These are phyloP conservation scores for Malassezia brasiliensis DNA, from an alignment of 1,284 basidiomycete species.

Conservation along the genomic window DNA sequence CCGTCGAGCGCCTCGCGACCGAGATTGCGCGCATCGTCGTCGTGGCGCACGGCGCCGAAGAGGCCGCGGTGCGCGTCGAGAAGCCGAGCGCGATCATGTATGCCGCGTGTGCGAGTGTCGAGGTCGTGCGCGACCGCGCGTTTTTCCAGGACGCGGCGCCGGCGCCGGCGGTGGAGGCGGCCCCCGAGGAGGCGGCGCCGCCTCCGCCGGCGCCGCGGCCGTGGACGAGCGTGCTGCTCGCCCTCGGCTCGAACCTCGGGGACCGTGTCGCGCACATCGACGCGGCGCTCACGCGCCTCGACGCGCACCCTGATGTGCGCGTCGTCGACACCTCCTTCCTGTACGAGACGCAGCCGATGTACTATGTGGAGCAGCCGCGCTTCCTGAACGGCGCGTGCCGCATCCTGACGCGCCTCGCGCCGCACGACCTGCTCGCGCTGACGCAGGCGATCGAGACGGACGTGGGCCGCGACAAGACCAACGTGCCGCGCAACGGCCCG, in stretches of 20 bases:
- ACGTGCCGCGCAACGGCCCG: constrained; percentile 66
- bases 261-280: constrained; percentile 78
- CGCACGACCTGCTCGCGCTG: constrained; percentile 58
- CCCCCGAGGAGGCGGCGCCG: background rate
- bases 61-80: constrained; percentile 55
- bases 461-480: constrained; percentile 70
- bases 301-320: constrained; percentile 46
- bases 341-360: constrained; percentile 93
- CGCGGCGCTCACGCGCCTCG: constrained; percentile 57
- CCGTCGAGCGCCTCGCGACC: constrained; percentile 65
- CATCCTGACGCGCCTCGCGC: constrained; percentile 65
- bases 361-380: constrained; percentile 74
- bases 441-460: constrained; percentile 66
- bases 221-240: constrained; percentile 55
- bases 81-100: constrained; percentile 70
- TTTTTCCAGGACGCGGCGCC: too few relatives aligned
- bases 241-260: constrained; percentile 81
- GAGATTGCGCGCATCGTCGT: constrained; percentile 56
- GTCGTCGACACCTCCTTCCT: constrained; percentile 72
- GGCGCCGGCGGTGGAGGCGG: constrained; percentile 11
- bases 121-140: constrained; percentile 55
- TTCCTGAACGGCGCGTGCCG: constrained; percentile 87
- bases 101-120: constrained; percentile 59
- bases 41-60: constrained; percentile 26
- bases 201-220: too few relatives aligned